Evolutionary conservation across 2,329 filamentous ascomycete species (phyloP), one percentile per base, ranked within the genome.

Genomic region (Aspergillus sp.): DNA sequence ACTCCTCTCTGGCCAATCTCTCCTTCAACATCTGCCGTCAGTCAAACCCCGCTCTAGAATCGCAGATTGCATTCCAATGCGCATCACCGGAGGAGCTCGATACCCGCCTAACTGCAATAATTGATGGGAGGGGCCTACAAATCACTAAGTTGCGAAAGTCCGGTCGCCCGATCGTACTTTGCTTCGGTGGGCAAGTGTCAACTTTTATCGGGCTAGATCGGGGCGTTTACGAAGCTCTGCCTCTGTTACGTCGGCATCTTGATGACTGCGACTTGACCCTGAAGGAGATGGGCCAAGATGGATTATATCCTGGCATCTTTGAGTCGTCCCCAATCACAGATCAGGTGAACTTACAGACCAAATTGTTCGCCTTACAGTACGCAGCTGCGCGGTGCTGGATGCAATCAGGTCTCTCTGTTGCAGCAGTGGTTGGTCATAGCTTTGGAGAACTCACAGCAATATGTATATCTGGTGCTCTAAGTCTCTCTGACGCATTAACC

Each of bases 111-210:
- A 14, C 44, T 2, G 20, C 21, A 1, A 20, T 58, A 1, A 34
- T 46, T 11, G 13, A 50, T 14, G 55, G 59, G 1, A 38, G 54
- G 0, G 20, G 49, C 2, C 45, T n/a, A 11, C 14, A 41, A 7
- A 6, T 54, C 10, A 38, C 55, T 11, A 46, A 20, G 4, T 16
- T 40, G 4, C 51, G 47, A 5, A 56, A 50, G 42, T 41, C 38
- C 2, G 10, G 17, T 6, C 50, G 52, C 3, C 52, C 60, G 10
- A 54, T 75, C 1, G 58, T 77, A 1, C 50, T 77, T 1, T 63
- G 60, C 17, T 75, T 77, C 42, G 72, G 71, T 3, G 74, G 74
- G 2, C 75, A 78, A 47, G 65, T 59, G 1, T 60, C 63, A 3
- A 58, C 45, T 4, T 61, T 54, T 21, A 49, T 66, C 2, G 58